Evolutionary conservation across 83 land plant genomes (phyloP).

Genomic region (Thuja plicata): DNA sequence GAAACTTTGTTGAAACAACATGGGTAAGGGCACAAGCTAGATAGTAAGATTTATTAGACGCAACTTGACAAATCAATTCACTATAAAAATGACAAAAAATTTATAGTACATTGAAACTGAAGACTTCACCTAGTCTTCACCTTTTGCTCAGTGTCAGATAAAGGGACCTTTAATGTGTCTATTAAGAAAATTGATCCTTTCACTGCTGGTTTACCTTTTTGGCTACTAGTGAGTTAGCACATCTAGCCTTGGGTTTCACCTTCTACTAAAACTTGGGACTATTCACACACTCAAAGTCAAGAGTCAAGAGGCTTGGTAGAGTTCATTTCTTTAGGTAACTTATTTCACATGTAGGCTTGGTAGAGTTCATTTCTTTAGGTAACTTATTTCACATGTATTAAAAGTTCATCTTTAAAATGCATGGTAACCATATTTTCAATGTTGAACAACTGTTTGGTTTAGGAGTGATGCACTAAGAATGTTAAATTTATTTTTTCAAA

Average conservation of each 20-base stretch:
- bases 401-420: no score
- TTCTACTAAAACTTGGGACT: no score
- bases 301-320: constrained; percentile 48
- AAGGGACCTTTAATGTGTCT: no score
- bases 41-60: neutral
- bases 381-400: constrained; percentile 9
- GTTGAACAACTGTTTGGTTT: no score
- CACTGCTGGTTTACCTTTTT: constrained; percentile 33
- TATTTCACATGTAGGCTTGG: no score
- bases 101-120: neutral
- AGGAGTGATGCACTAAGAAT: no score
- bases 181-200: constrained; percentile 12
- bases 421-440: no score
- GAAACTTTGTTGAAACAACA: neutral
- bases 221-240: constrained; percentile 56
- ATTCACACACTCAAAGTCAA: constrained; percentile 53
- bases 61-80: neutral
- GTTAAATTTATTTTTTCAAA: no score
- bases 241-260: no score
- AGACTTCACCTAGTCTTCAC: neutral
- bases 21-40: neutral
- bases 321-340: constrained; percentile 91
- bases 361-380: constrained; percentile 90
- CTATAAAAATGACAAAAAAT: neutral
- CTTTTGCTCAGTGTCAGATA: neutral